Conservation (phyloP, 2,329 filamentous ascomycete genomes). For the Stemphylium lycopersici region DNA sequence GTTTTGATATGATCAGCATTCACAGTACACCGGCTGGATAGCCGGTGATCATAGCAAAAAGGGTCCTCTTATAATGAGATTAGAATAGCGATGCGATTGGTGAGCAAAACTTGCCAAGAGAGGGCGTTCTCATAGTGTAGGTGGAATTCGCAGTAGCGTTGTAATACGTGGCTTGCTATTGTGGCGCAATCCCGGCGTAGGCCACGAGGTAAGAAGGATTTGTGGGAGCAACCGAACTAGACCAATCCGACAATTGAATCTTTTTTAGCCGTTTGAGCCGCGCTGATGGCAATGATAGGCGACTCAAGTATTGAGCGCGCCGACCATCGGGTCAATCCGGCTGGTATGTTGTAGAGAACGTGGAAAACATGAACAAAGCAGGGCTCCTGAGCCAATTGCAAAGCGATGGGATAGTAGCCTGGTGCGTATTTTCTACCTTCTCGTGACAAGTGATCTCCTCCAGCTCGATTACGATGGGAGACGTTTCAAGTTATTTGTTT, state of each 20-base stretch:
- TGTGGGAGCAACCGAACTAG: not conserved
- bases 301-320: conserved; percentile 8
- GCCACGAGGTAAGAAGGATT: not conserved
- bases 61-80: too few relatives aligned
- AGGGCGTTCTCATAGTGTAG: too few relatives aligned
- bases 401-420: not conserved
- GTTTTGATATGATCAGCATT: not conserved
- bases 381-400: not conserved
- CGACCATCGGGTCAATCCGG: conserved; percentile 1
- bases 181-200: not conserved
- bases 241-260: not conserved
- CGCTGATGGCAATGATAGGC: conserved; percentile 15
- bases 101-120: too few relatives aligned
- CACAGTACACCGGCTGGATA: not conserved
- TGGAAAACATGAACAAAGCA: not conserved
- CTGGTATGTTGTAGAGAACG: not conserved
- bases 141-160: not conserved
- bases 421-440: not conserved
- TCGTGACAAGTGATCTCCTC: not conserved
- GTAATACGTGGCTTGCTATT: conserved; percentile 2
- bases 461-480: not conserved
- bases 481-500: not conserved
- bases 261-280: conserved; percentile 13
- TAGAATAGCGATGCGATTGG: too few relatives aligned
- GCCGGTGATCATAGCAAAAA: too few relatives aligned